Conservation (phyloP, 2,329 filamentous ascomycete genomes). For the Xylariaceae sp. region DNA sequence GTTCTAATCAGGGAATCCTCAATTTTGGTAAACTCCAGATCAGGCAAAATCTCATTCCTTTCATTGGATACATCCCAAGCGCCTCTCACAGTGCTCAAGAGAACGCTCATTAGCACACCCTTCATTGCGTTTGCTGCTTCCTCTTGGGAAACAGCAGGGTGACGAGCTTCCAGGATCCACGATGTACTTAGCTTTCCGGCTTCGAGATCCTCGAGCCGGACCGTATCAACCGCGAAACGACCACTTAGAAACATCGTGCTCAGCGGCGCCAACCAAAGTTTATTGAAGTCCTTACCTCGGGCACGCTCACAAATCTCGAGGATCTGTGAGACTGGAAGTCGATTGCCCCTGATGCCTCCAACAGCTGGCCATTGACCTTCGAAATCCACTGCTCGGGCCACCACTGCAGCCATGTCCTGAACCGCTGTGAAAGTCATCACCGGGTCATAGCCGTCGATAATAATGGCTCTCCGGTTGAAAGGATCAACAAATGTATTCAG, state of each 20-base stretch:
- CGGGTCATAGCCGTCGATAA: slow-evolving; percentile 39
- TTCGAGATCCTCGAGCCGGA: slow-evolving; percentile 43
- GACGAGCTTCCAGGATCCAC: slow-evolving; percentile 33
- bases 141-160: slow-evolving; percentile 30
- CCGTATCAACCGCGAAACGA: slow-evolving; percentile 38
- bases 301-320: slow-evolving; percentile 36
- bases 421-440: slow-evolving; percentile 40
- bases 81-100: slow-evolving; percentile 36
- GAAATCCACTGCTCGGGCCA: slow-evolving; percentile 39
- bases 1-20: slow-evolving; percentile 6
- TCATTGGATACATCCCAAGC: slow-evolving; percentile 18
- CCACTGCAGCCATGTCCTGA: slow-evolving; percentile 35
- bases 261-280: too few species aligned
- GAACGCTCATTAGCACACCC: slow-evolving; percentile 35
- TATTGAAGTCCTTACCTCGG: slow-evolving; percentile 29
- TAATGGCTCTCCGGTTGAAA: slow-evolving; percentile 36
- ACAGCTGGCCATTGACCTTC: slow-evolving; percentile 37
- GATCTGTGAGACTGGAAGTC: slow-evolving; percentile 31
- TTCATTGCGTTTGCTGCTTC: slow-evolving; percentile 29
- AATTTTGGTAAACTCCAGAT: slow-evolving; percentile 7
- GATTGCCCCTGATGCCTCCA: slow-evolving; percentile 37
- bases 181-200: slow-evolving; percentile 34
- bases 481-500: slow-evolving; percentile 37
- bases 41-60: slow-evolving; percentile 10
- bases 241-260: too few species aligned